phyloP scores from a whole-genome alignment of 1,139 yeast genomes.

The Starmera stellimalicola region DNA sequence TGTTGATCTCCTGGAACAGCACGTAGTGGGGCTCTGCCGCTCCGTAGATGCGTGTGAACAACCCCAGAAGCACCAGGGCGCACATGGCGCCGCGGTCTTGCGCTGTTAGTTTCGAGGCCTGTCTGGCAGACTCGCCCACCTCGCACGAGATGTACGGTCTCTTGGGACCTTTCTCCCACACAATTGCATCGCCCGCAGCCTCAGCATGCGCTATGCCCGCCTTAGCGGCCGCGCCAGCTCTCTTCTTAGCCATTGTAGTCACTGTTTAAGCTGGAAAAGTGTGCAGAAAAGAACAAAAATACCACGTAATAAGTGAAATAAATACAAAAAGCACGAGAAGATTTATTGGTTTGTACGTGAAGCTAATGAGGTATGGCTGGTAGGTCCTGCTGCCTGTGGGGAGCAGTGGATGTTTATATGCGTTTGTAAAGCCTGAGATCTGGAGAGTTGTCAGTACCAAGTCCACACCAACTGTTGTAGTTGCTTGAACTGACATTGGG shows the following conservation, averaged over 20 bases:
- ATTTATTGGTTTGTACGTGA: background rate
- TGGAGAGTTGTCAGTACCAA: too few relatives aligned
- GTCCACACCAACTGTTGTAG: too few relatives aligned
- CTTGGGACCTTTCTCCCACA: slow-evolving; percentile 15
- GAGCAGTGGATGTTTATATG: too few relatives aligned
- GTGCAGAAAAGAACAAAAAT: background rate
- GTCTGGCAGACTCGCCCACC: slow-evolving; percentile 1
- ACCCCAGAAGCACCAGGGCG: slow-evolving; percentile 9
- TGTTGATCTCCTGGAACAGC: slow-evolving; percentile 57
- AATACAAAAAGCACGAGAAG: background rate
- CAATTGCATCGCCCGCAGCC: background rate
- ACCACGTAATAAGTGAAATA: too few relatives aligned
- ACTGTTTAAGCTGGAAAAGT: background rate
- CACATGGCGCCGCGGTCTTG: slow-evolving; percentile 13
- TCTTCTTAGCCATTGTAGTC: slow-evolving; percentile 8
- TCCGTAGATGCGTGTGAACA: slow-evolving; percentile 23
- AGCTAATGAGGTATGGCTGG: too few relatives aligned
- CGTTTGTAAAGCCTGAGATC: too few relatives aligned
- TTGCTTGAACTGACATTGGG: too few relatives aligned
- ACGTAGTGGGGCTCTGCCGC: slow-evolving; percentile 35
- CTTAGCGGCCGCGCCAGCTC: slow-evolving; percentile 1
- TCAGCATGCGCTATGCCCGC: background rate
- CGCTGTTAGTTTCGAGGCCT: slow-evolving; percentile 3
- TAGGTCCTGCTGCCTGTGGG: too few relatives aligned
- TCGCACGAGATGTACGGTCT: slow-evolving; percentile 15